Evolutionary conservation across 306 rosid genomes (phyloP).

Genomic region (Malus orientalis): DNA sequence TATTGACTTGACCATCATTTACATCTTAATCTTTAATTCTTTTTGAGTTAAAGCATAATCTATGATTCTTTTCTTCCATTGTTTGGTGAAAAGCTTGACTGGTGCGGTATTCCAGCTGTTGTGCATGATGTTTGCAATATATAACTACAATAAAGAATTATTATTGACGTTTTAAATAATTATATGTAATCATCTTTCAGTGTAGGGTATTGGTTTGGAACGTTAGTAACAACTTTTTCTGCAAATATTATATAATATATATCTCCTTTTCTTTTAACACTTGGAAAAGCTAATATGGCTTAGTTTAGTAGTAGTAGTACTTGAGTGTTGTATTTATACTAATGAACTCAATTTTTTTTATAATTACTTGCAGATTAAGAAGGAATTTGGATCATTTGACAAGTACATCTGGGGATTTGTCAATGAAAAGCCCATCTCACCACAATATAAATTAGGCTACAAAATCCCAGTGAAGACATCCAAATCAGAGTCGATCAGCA

Average conservation of each 20-base stretch:
- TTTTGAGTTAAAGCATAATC: not conserved
- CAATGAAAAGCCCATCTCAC: conserved; percentile 70
- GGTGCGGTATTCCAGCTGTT: conserved; percentile 1
- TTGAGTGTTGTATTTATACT: not conserved
- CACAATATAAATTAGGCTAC: conserved; percentile 81
- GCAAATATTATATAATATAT: not conserved
- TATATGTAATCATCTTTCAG: not conserved
- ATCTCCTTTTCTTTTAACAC: conserved; percentile 18
- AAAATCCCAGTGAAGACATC: conserved; percentile 94
- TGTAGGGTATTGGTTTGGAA: not conserved
- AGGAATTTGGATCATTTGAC: conserved; percentile 68
- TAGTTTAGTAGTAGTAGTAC: not conserved
- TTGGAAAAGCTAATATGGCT: not conserved
- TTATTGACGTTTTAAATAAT: not conserved
- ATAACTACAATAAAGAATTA: not conserved
- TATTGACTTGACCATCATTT: conserved; percentile 10
- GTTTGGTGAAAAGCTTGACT: conserved; percentile 22
- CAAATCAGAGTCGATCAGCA: conserved; percentile 93
- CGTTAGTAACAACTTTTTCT: not conserved
- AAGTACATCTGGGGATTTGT: conserved; percentile 93
- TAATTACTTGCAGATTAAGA: conserved; percentile 46
- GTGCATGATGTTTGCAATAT: conserved; percentile 1
- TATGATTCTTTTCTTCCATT: conserved; percentile 3
- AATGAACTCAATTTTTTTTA: not conserved
- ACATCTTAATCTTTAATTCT: not conserved